Base-by-base conservation (phyloP, 768 basidiomycete species). In the Hypholoma fasciculare region DNA sequence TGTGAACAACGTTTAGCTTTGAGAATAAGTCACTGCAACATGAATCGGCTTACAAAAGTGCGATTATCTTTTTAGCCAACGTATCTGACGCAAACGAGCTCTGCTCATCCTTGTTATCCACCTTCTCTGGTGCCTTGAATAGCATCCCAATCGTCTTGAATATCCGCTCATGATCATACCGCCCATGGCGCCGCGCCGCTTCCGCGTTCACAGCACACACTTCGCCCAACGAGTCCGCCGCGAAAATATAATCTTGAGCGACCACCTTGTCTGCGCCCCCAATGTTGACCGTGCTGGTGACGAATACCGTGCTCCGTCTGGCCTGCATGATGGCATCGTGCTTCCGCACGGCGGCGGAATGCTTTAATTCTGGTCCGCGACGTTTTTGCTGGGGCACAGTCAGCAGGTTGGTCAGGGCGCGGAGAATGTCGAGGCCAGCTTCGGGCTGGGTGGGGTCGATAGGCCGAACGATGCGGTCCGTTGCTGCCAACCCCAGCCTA, bases 341-440 rank as follows among this genome's bases (percentile, higher is more conserved):
- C 48, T 73, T 73, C 38, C 72, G 65, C n/a, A 72, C 40, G 19
- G 75, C 78, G 0, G 76, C 81, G n/a, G 69, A 64, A 16, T 70
- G 71, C 52, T 76, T 74, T 7, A 77, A 71, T 12, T 82, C 76
- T 1, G 76, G 72, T 6, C 75, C 76, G 48, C 74, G 71, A 11
- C 73, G 65, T 59, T 73, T 75, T 39, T 79, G 77, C 57, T 80
- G 82, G 12, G 85, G 82, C 55, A 85, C 78, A 0, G 86, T 84
- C 55, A 91, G 76, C 1, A 92, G 73, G 65, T 89, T 90, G 4
- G 89, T 90, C 89, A 91, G 89, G 59, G 89, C 83, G 13, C 87
- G 83, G n/a, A 87, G 67, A 30, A 89, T 86, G 62, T 84, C 83
- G 51, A 82, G 78, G 9, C 78, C 79, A 42, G 82, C 80, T 52